phyloP scores from a whole-genome alignment of 1,284 basidiomycete genomes.

The Ustilago esculenta region DNA sequence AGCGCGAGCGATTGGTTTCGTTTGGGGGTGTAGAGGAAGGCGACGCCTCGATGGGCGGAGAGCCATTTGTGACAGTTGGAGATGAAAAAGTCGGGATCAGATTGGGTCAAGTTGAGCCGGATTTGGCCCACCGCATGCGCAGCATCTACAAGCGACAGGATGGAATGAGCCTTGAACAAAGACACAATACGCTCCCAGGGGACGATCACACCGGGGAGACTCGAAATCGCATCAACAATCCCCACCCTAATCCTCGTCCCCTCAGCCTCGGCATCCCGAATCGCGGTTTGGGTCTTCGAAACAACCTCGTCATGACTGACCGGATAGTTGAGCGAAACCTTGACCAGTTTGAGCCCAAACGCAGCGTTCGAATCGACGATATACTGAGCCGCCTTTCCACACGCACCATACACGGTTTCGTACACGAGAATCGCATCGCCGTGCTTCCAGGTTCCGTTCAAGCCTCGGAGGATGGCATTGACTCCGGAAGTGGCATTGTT shows the following conservation, averaged over 20 bases:
- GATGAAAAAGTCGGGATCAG: constrained; percentile 65
- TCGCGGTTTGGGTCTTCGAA: constrained; percentile 49
- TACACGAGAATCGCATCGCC: constrained; percentile 58
- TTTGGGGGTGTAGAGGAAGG: constrained; percentile 80
- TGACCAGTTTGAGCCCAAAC: constrained; percentile 49
- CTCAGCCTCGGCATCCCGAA: constrained; percentile 10
- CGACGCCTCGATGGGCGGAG: constrained; percentile 76
- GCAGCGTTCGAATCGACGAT: constrained; percentile 57
- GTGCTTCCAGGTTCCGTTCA: constrained; percentile 54
- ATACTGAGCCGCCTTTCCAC: constrained; percentile 55
- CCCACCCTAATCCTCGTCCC: constrained; percentile 82
- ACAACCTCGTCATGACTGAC: constrained; percentile 58
- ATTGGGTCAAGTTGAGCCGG: constrained; percentile 57
- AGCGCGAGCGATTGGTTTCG: constrained; percentile 81
- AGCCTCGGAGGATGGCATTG: constrained; percentile 57
- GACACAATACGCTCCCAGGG: constrained; percentile 80
- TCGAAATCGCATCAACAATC: constrained; percentile 79
- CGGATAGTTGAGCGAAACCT: constrained; percentile 58
- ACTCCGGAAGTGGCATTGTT: constrained; percentile 64
- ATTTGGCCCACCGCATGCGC: constrained; percentile 80
- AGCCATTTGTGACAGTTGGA: constrained; percentile 67
- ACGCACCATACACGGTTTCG: constrained; percentile 62
- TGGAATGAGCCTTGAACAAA: constrained; percentile 48
- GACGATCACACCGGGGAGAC: constrained; percentile 76
- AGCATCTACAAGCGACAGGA: constrained; percentile 73